These are phyloP conservation scores for Carallia brachiata DNA, from an alignment of 345 rosid genomes.

Conservation along the genomic window DNA sequence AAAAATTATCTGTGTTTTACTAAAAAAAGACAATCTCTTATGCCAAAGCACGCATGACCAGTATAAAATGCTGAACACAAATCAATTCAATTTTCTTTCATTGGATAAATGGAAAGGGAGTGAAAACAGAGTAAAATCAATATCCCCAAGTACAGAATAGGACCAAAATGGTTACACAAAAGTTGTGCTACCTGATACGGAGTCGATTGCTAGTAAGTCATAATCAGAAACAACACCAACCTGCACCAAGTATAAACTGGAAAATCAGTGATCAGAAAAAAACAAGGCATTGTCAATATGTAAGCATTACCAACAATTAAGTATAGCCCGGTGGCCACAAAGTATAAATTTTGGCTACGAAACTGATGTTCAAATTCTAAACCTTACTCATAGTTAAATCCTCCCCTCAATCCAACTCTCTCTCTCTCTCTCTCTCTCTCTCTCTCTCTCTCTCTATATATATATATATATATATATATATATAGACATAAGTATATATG, in stretches of 20 bases:
- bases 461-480: too few relatives aligned
- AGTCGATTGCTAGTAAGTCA: conserved; percentile 80
- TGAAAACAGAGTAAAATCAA: not conserved
- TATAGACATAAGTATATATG: too few relatives aligned
- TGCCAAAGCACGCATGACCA: not conserved
- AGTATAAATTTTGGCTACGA: too few relatives aligned
- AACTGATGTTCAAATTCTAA: too few relatives aligned
- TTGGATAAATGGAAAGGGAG: too few relatives aligned
- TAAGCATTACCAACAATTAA: too few relatives aligned
- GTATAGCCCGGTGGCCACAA: too few relatives aligned
- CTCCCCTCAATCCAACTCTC: too few relatives aligned
- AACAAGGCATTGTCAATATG: not conserved
- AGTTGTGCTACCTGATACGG: conserved; percentile 65
- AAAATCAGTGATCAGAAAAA: conserved; percentile 4
- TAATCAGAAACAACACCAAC: conserved; percentile 98
- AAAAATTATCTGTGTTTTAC: not conserved
- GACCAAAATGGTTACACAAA: not conserved
- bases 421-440: too few relatives aligned
- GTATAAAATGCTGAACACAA: not conserved
- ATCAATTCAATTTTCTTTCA: not conserved
- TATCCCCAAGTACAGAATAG: conserved; percentile 5
- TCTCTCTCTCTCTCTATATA: too few relatives aligned
- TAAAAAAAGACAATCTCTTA: not conserved
- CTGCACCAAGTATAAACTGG: conserved; percentile 39
- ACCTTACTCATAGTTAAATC: too few relatives aligned